Conservation (phyloP, 1,284 basidiomycete genomes). For the Pseudozyma hubeiensis region DNA sequence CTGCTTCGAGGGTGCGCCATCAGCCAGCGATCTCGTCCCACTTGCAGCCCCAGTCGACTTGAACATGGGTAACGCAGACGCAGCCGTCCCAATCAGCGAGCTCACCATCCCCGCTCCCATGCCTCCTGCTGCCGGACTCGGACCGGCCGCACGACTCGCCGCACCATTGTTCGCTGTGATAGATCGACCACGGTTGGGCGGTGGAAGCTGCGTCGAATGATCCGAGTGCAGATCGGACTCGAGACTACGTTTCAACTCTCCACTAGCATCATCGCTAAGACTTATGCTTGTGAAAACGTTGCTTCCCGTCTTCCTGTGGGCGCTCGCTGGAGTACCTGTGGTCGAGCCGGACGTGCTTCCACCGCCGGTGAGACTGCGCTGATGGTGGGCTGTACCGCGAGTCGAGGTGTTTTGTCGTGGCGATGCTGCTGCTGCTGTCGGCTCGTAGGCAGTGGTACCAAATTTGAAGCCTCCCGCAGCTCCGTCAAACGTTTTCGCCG, state of each 20-base stretch:
- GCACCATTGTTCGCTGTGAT: not conserved
- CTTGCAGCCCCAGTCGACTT: slow-evolving; percentile 1
- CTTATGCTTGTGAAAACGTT: slow-evolving; percentile 43
- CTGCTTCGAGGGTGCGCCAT: slow-evolving; percentile 43
- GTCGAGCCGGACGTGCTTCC: not conserved
- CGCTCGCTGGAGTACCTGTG: not conserved
- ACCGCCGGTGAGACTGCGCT: slow-evolving; percentile 6
- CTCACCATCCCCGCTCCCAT: slow-evolving; percentile 11
- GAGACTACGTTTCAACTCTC: slow-evolving; percentile 30
- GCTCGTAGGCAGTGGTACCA: slow-evolving; percentile 4
- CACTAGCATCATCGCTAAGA: slow-evolving; percentile 31
- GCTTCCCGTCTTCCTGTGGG: slow-evolving; percentile 30
- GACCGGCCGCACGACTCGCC: not conserved
- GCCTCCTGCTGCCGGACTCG: not conserved
- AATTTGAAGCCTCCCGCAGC: slow-evolving; percentile 34
- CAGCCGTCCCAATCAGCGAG: slow-evolving; percentile 23
- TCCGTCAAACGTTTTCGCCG: slow-evolving; percentile 19
- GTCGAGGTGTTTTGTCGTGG: slow-evolving; percentile 9
- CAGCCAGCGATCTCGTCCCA: slow-evolving; percentile 18
- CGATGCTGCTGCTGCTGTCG: not conserved
- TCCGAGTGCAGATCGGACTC: slow-evolving; percentile 25
- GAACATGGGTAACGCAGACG: slow-evolving; percentile 31
- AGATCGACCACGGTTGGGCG: slow-evolving; percentile 10
- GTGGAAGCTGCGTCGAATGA: slow-evolving; percentile 10
- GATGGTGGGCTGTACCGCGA: not conserved